These are phyloP conservation scores for Mycena rosella DNA, from an alignment of 768 basidiomycete genomes.

Conservation along the genomic window DNA sequence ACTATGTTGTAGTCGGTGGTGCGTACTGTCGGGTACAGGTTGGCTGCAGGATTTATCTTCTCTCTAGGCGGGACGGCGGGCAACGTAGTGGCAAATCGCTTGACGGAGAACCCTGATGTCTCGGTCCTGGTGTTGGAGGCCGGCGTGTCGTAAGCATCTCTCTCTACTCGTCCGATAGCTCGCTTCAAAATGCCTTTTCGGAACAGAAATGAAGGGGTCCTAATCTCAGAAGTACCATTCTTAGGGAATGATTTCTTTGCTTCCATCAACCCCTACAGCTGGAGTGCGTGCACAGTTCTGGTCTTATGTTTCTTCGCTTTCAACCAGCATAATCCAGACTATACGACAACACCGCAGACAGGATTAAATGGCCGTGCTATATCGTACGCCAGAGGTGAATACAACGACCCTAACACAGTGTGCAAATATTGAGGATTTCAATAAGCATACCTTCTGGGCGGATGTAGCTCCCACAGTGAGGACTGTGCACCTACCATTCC, in stretches of 20 bases:
- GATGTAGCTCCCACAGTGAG: constrained; percentile 20
- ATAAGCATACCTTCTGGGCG: constrained; percentile 18
- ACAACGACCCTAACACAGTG: too few relatives aligned
- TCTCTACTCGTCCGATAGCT: background rate
- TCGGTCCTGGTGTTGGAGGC: too few relatives aligned
- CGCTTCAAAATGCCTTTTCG: constrained; percentile 1
- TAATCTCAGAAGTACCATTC: constrained; percentile 10
- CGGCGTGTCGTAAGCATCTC: constrained; percentile 13
- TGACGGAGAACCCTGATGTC: too few relatives aligned
- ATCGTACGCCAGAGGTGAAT: constrained; percentile 1
- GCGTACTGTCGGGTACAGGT: background rate
- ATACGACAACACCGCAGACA: constrained; percentile 16
- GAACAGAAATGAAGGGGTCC: constrained; percentile 13
- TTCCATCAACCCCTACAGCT: too few relatives aligned
- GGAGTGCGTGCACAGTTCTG: constrained; percentile 7
- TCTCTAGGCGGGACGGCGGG: constrained; percentile 10
- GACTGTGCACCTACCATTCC: background rate
- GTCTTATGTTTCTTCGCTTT: background rate
- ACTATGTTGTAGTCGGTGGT: constrained; percentile 20
- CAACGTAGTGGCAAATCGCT: too few relatives aligned
- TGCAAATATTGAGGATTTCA: background rate
- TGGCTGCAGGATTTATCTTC: background rate
- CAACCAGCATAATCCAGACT: constrained; percentile 3
- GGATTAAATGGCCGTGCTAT: too few relatives aligned
- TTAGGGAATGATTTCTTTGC: constrained; percentile 8